phyloP scores from a whole-genome alignment of 495 filamentous ascomycete species.

The Daldinia vernicosa region DNA sequence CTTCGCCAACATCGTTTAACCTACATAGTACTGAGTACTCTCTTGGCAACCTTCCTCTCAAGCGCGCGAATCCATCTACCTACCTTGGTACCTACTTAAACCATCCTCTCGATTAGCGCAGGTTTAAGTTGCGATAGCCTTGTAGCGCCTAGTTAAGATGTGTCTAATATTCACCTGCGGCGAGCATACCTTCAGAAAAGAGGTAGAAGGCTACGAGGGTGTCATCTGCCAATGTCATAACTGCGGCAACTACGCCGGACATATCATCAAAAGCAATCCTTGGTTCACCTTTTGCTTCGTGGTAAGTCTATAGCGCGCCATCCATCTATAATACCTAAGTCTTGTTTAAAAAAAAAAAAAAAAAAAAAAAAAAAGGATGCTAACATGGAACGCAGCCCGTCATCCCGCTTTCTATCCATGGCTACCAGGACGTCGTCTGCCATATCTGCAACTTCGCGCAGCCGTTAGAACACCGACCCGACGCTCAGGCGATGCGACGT shows the following conservation, averaged over 20 bases:
- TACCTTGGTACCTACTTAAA: background rate
- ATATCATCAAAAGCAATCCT: constrained; percentile 61
- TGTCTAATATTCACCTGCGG: constrained; percentile 68
- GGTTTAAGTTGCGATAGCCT: background rate
- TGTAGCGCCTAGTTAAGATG: constrained; percentile 45
- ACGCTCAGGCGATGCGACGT: constrained; percentile 57
- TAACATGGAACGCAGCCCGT: constrained; percentile 54
- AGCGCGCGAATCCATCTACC: background rate
- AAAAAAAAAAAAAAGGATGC: too few species aligned
- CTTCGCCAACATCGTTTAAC: background rate
- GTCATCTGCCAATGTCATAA: constrained; percentile 64
- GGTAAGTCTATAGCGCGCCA: constrained; percentile 44
- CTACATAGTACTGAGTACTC: background rate
- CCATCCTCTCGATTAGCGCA: constrained; percentile 1
- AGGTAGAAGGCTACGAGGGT: constrained; percentile 63
- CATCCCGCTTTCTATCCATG: constrained; percentile 63
- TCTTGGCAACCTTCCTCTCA: background rate
- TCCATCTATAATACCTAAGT: background rate
- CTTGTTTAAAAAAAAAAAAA: too few species aligned
- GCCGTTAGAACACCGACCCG: constrained; percentile 61
- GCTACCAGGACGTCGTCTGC: constrained; percentile 64
- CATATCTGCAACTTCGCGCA: constrained; percentile 65
- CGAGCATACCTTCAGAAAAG: constrained; percentile 64
- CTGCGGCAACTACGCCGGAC: constrained; percentile 63
- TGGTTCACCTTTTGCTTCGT: constrained; percentile 70